phyloP scores from a whole-genome alignment of 768 basidiomycete genomes.

The Leccinum boreale region DNA sequence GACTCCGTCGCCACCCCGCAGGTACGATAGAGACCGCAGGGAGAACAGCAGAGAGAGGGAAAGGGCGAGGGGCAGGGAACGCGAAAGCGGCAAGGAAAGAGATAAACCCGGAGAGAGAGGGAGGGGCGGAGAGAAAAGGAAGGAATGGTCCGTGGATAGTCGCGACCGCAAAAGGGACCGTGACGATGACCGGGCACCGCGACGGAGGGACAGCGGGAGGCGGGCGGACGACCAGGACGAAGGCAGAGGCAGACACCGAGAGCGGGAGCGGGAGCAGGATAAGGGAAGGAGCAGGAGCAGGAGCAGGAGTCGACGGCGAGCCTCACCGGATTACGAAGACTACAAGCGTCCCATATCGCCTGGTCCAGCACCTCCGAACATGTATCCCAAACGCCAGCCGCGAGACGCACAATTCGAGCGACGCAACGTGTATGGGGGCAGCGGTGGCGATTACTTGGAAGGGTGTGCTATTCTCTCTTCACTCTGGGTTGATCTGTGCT shows the following conservation, averaged over 20 bases:
- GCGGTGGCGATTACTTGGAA: slow-evolving; percentile 57
- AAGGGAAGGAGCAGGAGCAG: slow-evolving; percentile 19
- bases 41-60: slow-evolving; percentile 24
- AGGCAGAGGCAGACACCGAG: slow-evolving; percentile 18
- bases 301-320: slow-evolving; percentile 31
- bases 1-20: slow-evolving; percentile 44
- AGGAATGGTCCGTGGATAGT: background rate
- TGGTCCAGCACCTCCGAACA: slow-evolving; percentile 41
- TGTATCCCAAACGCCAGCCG: slow-evolving; percentile 47
- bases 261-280: slow-evolving; percentile 15
- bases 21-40: slow-evolving; percentile 30
- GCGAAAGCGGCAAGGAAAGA: slow-evolving; percentile 16
- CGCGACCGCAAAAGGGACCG: slow-evolving; percentile 3
- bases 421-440: slow-evolving; percentile 31
- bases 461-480: slow-evolving; percentile 42
- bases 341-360: slow-evolving; percentile 47
- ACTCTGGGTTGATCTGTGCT: background rate
- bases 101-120: slow-evolving; percentile 10
- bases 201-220: slow-evolving; percentile 1
- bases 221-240: slow-evolving; percentile 16
- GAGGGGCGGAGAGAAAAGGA: background rate
- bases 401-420: slow-evolving; percentile 17
- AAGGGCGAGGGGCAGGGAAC: slow-evolving; percentile 21
- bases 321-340: slow-evolving; percentile 61
- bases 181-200: background rate